Evolutionary conservation across 805 yeast genomes (phyloP), one percentile per base, ranked within the genome.

Genomic region (Henningerozyma blattae): DNA sequence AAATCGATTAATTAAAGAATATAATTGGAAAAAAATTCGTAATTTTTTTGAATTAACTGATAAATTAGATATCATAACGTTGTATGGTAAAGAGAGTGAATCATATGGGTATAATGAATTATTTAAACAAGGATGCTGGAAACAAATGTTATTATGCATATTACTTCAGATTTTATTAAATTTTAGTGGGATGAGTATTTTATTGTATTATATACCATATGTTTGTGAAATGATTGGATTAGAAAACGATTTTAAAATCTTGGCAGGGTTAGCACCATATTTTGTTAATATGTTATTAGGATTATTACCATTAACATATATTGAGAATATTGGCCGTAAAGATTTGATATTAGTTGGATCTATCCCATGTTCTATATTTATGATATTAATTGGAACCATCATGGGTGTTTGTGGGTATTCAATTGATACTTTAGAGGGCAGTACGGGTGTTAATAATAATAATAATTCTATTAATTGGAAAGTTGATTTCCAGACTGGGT

Each of bases 161-260:
- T 18, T 50, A 0, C 46, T 64, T 8, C 75, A 68, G 39, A 27
- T 58, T 1, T 45, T 67, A 4, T 56, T 62, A n/a, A 75, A 69
- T 39, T 41, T 63, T n/a, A 60, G 67, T 34, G 67, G 70, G 4
- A 62, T 65, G 9, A 58, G 59, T 28, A 56, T 62, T 1, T 43
- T 70, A 31, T 58, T 65, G 61, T 65, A 61, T 43, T 67, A 67
- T 34, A 55, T 67, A 34, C 56, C 58, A 1, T 64, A 56, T 42
- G 56, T 71, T 12, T 70, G 75, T 49, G 67, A 62, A 22, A 61
- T 63, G 57, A 56, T 70, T 42, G 75, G 72, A 0, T 37, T 69
- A 22, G 45, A 52, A 9, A 66, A 61, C 0, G 48, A 58, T 3
- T 33, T 39, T 4, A 59, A 56, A 35, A 37, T 57, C 5, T 31